These are phyloP conservation scores for Mycena polygramma DNA, from an alignment of 768 basidiomycete species.

Conservation along the genomic window DNA sequence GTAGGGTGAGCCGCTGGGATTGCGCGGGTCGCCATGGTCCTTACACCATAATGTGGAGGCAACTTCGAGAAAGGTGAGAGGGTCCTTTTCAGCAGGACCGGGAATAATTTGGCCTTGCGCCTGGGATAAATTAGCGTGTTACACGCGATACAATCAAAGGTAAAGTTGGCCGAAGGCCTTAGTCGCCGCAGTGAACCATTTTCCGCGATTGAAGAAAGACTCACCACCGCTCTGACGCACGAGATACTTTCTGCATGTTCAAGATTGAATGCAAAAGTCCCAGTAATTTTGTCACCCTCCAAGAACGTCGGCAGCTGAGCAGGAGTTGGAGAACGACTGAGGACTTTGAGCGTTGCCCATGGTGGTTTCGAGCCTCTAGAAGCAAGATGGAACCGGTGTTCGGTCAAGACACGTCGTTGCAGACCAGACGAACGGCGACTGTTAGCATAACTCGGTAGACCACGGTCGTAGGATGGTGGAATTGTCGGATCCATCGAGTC, in stretches of 20 bases:
- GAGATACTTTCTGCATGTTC: conserved; percentile 51
- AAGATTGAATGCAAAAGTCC: conserved; percentile 33
- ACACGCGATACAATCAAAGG: conserved; percentile 6
- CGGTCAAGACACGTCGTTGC: conserved; percentile 24
- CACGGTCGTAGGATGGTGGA: conserved; percentile 24
- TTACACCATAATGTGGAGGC: conserved; percentile 39
- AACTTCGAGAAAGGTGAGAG: conserved; percentile 40
- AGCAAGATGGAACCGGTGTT: conserved; percentile 33
- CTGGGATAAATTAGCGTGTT: conserved; percentile 26
- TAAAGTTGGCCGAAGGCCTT: too few species aligned
- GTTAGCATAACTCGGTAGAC: conserved; percentile 23
- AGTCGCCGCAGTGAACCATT: background rate
- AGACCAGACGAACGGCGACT: conserved; percentile 13
- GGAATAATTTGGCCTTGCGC: conserved; percentile 40
- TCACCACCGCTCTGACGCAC: conserved; percentile 54
- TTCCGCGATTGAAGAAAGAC: conserved; percentile 24
- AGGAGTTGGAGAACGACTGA: conserved; percentile 51
- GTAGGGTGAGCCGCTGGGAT: conserved; percentile 9
- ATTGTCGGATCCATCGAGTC: conserved; percentile 37
- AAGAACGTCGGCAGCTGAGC: conserved; percentile 41
- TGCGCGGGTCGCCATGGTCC: conserved; percentile 37
- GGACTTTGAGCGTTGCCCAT: conserved; percentile 56
- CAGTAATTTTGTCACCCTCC: conserved; percentile 40
- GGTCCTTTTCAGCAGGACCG: conserved; percentile 35
- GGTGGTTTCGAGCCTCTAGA: conserved; percentile 38